Conservation (phyloP, 768 basidiomycete species). For the Hygrophorus russula region DNA sequence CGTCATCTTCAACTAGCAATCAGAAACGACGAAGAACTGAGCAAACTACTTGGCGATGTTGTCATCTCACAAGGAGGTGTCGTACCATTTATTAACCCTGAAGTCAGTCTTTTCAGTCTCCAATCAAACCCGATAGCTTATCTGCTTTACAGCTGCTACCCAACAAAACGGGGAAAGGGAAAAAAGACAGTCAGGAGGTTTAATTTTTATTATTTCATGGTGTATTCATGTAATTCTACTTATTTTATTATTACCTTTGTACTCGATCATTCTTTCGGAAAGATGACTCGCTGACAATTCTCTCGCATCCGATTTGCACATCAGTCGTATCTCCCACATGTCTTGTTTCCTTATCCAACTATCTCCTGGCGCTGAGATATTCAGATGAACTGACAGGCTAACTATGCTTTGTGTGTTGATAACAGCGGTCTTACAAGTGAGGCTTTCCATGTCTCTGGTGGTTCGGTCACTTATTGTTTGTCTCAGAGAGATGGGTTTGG, state of each 20-base stretch:
- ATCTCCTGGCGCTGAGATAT: no score
- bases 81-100: constrained; percentile 55
- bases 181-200: constrained; percentile 39
- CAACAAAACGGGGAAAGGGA: constrained; percentile 30
- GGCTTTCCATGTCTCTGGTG: no score
- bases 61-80: constrained; percentile 84
- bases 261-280: no score
- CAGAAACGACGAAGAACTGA: constrained; percentile 71
- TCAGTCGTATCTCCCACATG: no score
- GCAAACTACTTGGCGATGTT: constrained; percentile 70
- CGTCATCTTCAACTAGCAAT: constrained; percentile 76
- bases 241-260: constrained; percentile 2
- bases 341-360: no score
- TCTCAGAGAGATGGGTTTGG: no score
- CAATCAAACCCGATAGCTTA: not conserved
- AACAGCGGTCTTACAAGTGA: no score
- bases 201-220: constrained; percentile 17
- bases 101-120: constrained; percentile 11
- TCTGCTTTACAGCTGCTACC: constrained; percentile 27
- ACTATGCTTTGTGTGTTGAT: no score
- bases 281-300: no score
- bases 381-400: no score
- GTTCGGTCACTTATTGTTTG: no score
- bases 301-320: no score
- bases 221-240: constrained; percentile 15